A percentile compares a stretch with the other conserved stretches of the same genome.
Conservation (phyloP, 805 yeast species). For the Pichia cephalocereana region DNA sequence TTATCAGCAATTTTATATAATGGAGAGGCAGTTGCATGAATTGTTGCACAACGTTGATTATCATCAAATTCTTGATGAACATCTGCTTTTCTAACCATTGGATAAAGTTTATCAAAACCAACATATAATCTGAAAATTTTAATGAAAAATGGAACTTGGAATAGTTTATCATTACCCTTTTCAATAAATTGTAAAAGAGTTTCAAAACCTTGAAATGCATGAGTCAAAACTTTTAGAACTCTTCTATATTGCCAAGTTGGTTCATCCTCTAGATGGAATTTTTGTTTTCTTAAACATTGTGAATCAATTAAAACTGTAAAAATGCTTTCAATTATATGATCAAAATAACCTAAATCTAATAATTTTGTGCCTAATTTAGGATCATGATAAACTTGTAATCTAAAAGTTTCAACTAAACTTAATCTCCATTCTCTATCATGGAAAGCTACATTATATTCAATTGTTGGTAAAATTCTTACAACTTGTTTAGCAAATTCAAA, state of each 20-base stretch:
- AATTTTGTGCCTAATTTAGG: slow-evolving; percentile 29
- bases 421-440: slow-evolving; percentile 43
- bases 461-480: slow-evolving; percentile 43
- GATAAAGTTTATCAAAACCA: slow-evolving; percentile 50
- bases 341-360: slow-evolving; percentile 30
- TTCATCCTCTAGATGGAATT: slow-evolving; percentile 7
- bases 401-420: slow-evolving; percentile 21
- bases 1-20: slow-evolving; percentile 17
- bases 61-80: slow-evolving; percentile 56
- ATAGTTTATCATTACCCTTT: slow-evolving; percentile 16
- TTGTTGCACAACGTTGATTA: slow-evolving; percentile 38
- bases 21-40: slow-evolving; percentile 30
- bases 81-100: slow-evolving; percentile 50
- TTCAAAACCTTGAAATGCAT: slow-evolving; percentile 13
- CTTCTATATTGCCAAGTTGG: slow-evolving; percentile 11
- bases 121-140: slow-evolving; percentile 39
- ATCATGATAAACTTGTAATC: slow-evolving; percentile 25
- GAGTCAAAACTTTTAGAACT: slow-evolving; percentile 1
- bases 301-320: slow-evolving; percentile 4
- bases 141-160: slow-evolving; percentile 22
- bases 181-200: slow-evolving; percentile 19
- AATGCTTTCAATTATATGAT: slow-evolving; percentile 33
- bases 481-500: slow-evolving; percentile 42
- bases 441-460: slow-evolving; percentile 35
- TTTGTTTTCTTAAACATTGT: slow-evolving; percentile 3